Percentiles rank a stretch among this genome's conserved stretches.
Evolutionary conservation across 768 basidiomycete genomes (phyloP).

Genomic region (Chlorophyllum brunneum): DNA sequence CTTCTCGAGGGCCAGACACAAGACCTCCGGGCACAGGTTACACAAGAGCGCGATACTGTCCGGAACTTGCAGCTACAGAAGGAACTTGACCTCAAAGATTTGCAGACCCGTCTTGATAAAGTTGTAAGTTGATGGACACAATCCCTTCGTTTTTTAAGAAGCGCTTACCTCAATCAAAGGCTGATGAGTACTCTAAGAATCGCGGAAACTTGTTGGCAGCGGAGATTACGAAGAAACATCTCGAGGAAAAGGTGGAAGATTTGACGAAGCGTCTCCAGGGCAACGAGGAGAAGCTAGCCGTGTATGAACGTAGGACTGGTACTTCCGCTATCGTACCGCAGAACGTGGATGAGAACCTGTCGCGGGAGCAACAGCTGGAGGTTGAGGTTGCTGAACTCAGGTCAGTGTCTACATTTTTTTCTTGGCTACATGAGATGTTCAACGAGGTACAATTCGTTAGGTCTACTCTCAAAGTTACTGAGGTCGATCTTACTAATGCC

Average conservation of each 20-base stretch:
- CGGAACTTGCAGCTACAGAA: slow-evolving; percentile 77
- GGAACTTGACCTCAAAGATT: slow-evolving; percentile 75
- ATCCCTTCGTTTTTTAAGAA: not conserved
- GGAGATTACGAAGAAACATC: slow-evolving; percentile 75
- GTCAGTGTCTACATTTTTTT: slow-evolving; percentile 33
- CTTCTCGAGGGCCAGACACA: slow-evolving; percentile 75
- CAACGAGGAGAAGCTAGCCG: slow-evolving; percentile 79
- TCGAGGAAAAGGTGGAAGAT: slow-evolving; percentile 68
- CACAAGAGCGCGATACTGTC: slow-evolving; percentile 68
- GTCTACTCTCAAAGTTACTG: slow-evolving; percentile 69
- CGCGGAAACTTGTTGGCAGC: slow-evolving; percentile 69
- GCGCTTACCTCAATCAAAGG: slow-evolving; percentile 33
- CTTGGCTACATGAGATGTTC: not conserved
- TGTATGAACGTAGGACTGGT: slow-evolving; percentile 69
- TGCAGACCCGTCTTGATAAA: slow-evolving; percentile 70
- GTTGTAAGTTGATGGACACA: slow-evolving; percentile 40
- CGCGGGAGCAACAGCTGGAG: slow-evolving; percentile 76
- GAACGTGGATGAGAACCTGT: slow-evolving; percentile 42
- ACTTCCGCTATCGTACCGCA: slow-evolving; percentile 28
- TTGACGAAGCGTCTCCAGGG: slow-evolving; percentile 63
- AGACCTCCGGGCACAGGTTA: slow-evolving; percentile 66
- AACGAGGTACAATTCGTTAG: slow-evolving; percentile 30
- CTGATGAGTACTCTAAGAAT: slow-evolving; percentile 59
- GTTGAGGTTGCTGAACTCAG: slow-evolving; percentile 82
- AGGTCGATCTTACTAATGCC: slow-evolving; percentile 72